Base-by-base conservation (phyloP, 2,329 filamentous ascomycete species). In the Polytolypa hystricis region DNA sequence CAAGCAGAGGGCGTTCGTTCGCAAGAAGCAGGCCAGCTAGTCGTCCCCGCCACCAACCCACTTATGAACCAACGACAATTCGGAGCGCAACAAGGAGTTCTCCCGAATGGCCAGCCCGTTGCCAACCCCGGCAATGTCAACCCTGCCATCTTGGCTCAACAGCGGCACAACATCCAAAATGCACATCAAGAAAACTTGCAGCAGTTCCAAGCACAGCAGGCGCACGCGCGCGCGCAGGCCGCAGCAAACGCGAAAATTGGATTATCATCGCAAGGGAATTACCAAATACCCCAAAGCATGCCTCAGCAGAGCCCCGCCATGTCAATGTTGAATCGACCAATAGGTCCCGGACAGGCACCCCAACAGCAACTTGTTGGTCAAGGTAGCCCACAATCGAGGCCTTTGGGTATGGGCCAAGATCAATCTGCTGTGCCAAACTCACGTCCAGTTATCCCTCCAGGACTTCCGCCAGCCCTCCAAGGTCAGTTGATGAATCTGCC, bases 11-110 rank as follows among this genome's bases (percentile, higher is more conserved):
- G 72, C n/a, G 55, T 77, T 45, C 71, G 73, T 35, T 69, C 69
- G 11, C 71, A 75, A 47, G 71, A 77, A 53, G 70, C 70, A 33
- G 75, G 75, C 6, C 71, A 76, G 43, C 60, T 71, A 28, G 74
- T 78, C n/a, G 75, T 79, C 3, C 75, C 75, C 7, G 75, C 73
- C 5, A 79, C 73, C 53, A 23, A 70, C 47, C 71, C 71, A 35
- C 64, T 65, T 42, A 45, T 43, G 33, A 55, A 58, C 30, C 58
- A 61, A 30, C 50, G 53, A 14, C 56, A 56, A n/a, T 61, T 62
- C 41, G 47, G 58, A 21, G 55, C 55, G 4, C 64, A 62, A 42
- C 54, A 61, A 30, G 54, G 55, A 8, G 27, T 25, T 9, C 42
- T 44, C 34, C 64, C 62, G 43, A 55, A 52, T 28, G 48, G 50